Percentiles rank a stretch among this genome's conserved stretches.
Evolutionary conservation across 345 rosid species (phyloP).

Genomic region (Populus euphratica): DNA sequence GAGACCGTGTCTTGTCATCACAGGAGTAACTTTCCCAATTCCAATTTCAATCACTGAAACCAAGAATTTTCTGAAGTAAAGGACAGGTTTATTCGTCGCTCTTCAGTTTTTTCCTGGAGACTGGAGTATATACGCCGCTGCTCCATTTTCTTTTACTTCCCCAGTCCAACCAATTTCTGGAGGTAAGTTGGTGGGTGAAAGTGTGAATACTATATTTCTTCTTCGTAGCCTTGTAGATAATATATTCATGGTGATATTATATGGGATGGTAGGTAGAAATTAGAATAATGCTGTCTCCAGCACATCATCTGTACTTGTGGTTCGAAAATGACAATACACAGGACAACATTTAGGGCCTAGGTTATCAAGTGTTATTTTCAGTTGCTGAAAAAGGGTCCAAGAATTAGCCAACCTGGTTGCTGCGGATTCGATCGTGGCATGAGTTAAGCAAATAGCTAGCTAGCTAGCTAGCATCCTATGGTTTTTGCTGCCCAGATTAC

Average conservation of each 20-base stretch:
- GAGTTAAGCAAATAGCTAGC: background rate
- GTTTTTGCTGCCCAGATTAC: background rate
- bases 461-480: background rate
- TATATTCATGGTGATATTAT: background rate
- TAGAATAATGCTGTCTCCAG: background rate
- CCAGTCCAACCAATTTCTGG: background rate
- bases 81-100: background rate
- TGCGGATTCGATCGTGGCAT: background rate
- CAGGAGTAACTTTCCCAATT: background rate
- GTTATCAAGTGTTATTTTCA: background rate
- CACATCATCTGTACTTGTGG: background rate
- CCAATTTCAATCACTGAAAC: background rate
- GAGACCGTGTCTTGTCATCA: background rate
- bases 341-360: background rate
- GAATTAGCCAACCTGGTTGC: conserved; percentile 29
- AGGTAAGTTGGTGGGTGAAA: background rate
- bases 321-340: background rate
- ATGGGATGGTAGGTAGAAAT: background rate
- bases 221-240: background rate
- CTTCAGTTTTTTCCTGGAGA: background rate
- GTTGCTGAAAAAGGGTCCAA: background rate
- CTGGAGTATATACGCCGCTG: background rate
- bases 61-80: background rate
- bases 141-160: background rate
- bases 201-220: background rate